Conservation (phyloP, 2,329 filamentous ascomycete species). For the Diplocarpon rosae region DNA sequence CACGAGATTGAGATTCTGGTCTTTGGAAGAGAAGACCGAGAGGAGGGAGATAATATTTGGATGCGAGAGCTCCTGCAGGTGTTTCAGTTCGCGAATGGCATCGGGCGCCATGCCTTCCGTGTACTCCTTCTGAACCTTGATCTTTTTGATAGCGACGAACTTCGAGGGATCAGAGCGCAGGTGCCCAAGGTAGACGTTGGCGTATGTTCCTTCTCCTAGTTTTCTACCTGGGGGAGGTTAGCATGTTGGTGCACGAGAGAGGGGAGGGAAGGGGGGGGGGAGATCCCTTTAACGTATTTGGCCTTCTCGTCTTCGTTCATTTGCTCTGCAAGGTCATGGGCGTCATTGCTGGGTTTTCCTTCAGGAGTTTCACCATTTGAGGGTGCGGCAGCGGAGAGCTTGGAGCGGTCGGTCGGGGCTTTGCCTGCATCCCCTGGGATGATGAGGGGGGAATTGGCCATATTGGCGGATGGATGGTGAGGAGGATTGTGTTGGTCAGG, state of each 20-base stretch:
- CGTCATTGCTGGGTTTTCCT: conserved; percentile 10
- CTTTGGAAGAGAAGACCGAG: conserved; percentile 89
- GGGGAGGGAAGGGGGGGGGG: conserved; percentile 5
- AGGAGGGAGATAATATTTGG: conserved; percentile 91
- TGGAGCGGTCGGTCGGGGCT: conserved; percentile 8
- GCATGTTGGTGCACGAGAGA: not conserved
- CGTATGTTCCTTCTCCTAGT: conserved; percentile 93
- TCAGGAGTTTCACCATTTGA: conserved; percentile 15
- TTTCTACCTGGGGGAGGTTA: conserved; percentile 54
- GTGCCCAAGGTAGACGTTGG: conserved; percentile 85
- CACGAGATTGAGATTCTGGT: conserved; percentile 92
- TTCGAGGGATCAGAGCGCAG: conserved; percentile 59
- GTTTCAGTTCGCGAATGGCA: conserved; percentile 90
- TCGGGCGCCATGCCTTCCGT: conserved; percentile 89
- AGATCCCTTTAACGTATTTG: conserved; percentile 76
- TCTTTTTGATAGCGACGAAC: conserved; percentile 87
- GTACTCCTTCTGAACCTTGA: conserved; percentile 77
- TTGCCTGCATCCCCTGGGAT: conserved; percentile 15
- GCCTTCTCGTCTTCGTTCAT: conserved; percentile 72
- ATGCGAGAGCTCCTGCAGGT: conserved; percentile 85
- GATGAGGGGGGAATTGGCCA: conserved; percentile 20
- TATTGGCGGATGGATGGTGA: conserved; percentile 1
- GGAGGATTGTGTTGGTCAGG: not conserved
- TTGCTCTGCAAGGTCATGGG: conserved; percentile 59
- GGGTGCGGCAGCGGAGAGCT: conserved; percentile 12